phyloP scores from a whole-genome alignment of 2,329 filamentous ascomycete genomes.

The Botrytis fabae region DNA sequence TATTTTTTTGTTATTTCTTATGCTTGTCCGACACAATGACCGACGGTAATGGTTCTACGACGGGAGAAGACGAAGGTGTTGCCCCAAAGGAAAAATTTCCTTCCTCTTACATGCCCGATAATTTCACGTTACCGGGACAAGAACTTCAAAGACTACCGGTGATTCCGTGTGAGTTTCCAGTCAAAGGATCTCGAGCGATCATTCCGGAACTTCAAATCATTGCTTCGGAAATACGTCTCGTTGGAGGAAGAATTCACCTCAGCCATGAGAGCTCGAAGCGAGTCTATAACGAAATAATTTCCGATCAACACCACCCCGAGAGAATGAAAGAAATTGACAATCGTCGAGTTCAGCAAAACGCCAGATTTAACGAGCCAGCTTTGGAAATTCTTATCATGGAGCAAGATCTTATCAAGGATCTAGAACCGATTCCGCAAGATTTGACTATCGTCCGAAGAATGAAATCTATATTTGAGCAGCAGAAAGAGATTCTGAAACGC shows the following conservation, averaged over 20 bases:
- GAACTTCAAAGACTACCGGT: slow-evolving; percentile 1
- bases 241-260: neutral
- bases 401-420: slow-evolving; percentile 4
- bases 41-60: neutral
- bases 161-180: neutral
- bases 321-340: neutral
- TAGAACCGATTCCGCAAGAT: neutral
- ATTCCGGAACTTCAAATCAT: slow-evolving; percentile 4
- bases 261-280: neutral
- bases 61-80: neutral
- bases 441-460: neutral
- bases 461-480: neutral
- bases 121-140: neutral
- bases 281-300: neutral
- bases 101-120: slow-evolving; percentile 6
- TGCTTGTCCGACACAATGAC: neutral
- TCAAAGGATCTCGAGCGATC: neutral
- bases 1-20: neutral
- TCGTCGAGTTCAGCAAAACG: neutral
- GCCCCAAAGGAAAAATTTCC: too few species aligned
- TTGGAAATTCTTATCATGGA: neutral
- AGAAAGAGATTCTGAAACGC: neutral
- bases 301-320: neutral
- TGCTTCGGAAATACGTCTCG: neutral
- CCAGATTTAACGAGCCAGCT: neutral